A percentile compares a stretch with the other conserved stretches of the same genome.
Evolutionary conservation across 768 basidiomycete species (phyloP).

Genomic region (Pleurotus citrinopileatus): DNA sequence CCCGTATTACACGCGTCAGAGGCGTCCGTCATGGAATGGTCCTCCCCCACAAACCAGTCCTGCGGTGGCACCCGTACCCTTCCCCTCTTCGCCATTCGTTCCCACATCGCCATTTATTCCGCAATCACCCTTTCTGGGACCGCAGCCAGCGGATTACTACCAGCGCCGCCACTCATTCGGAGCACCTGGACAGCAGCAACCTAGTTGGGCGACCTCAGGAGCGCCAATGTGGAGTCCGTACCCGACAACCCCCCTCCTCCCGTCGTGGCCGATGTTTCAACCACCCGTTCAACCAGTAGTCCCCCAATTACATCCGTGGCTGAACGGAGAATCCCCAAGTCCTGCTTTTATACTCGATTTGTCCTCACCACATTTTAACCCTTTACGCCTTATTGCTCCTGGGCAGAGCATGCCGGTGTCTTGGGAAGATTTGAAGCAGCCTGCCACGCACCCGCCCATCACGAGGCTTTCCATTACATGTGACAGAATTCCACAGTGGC

Average conservation of each 20-base stretch:
- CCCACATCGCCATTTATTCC: conserved; percentile 16
- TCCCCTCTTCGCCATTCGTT: conserved; percentile 17
- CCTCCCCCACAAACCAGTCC: conserved; percentile 15
- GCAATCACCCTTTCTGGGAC: conserved; percentile 17
- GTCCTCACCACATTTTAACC: conserved; percentile 42
- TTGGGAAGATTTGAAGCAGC: conserved; percentile 42
- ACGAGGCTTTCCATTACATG: conserved; percentile 54
- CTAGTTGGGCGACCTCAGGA: conserved; percentile 1
- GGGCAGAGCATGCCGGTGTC: conserved; percentile 38
- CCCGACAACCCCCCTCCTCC: conserved; percentile 14
- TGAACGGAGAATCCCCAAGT: conserved; percentile 48
- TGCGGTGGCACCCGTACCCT: conserved; percentile 15
- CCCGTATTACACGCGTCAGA: conserved; percentile 23
- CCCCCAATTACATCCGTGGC: conserved; percentile 43
- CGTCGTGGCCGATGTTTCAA: conserved; percentile 16
- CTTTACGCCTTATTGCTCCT: conserved; percentile 35
- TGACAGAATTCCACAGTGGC: conserved; percentile 59
- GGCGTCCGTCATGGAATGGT: conserved; percentile 45
- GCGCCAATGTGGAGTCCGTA: conserved; percentile 24
- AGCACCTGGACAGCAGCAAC: background rate
- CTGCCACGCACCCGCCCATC: conserved; percentile 55
- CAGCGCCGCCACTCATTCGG: conserved; percentile 14
- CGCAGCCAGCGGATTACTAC: conserved; percentile 16
- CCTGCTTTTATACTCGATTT: conserved; percentile 56
- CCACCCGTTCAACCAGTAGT: conserved; percentile 11